Evolutionary conservation across 1,284 basidiomycete genomes (phyloP).

Genomic region (Peniophora sp.): DNA sequence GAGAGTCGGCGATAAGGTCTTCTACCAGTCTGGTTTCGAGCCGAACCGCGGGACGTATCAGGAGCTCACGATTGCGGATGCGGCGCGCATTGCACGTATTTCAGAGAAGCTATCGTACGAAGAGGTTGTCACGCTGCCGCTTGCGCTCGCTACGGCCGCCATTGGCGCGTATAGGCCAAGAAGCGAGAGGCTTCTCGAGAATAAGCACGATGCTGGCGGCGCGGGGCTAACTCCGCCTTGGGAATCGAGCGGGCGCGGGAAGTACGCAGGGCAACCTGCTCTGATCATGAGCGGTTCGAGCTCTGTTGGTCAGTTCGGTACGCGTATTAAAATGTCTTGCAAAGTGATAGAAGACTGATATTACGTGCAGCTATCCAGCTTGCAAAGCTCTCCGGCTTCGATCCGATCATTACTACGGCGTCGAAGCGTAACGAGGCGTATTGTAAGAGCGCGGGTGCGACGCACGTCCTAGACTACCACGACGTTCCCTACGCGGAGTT

Average conservation of each 20-base stretch:
- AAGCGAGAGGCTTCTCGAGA: slow-evolving; percentile 5
- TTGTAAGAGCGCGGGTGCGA: slow-evolving; percentile 25
- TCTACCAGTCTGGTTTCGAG: slow-evolving; percentile 16
- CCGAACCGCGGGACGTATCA: slow-evolving; percentile 21
- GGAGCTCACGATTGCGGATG: slow-evolving; percentile 22
- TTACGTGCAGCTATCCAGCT: slow-evolving; percentile 1
- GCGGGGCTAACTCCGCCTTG: slow-evolving; percentile 10
- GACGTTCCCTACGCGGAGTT: slow-evolving; percentile 4
- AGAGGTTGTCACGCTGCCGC: slow-evolving; percentile 21
- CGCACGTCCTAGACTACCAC: slow-evolving; percentile 23
- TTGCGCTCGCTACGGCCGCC: slow-evolving; percentile 19
- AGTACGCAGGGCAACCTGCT: slow-evolving; percentile 21
- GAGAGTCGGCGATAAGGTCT: slow-evolving; percentile 33
- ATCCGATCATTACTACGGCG: slow-evolving; percentile 24
- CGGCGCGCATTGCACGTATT: slow-evolving; percentile 20
- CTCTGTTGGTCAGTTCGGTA: slow-evolving; percentile 29
- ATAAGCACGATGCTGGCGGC: neutral
- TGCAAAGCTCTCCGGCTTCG: slow-evolving; percentile 23
- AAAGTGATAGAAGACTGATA: neutral
- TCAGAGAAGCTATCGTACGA: slow-evolving; percentile 22
- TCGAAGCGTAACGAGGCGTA: slow-evolving; percentile 21
- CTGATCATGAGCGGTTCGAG: slow-evolving; percentile 28
- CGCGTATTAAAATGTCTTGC: neutral
- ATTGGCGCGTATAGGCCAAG: slow-evolving; percentile 18
- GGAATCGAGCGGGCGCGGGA: slow-evolving; percentile 15